A percentile compares a stretch with the other conserved stretches of the same genome.
Conservation (phyloP, 2,329 filamentous ascomycete species). For the Colletotrichum euphorbiae region DNA sequence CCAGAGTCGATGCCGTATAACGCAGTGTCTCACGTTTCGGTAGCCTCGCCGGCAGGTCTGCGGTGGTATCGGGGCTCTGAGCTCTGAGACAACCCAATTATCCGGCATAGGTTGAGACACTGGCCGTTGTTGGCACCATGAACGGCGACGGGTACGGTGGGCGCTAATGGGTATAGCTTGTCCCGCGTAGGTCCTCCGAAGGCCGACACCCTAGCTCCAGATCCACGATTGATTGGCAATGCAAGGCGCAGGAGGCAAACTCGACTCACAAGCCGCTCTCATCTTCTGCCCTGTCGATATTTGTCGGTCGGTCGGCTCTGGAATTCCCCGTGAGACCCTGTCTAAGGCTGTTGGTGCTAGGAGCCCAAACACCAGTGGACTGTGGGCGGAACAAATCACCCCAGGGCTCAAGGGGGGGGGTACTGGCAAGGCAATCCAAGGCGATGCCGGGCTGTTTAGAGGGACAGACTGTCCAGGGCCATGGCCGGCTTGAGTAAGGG, state of each 20-base stretch:
- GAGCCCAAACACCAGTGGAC: conserved; percentile 13
- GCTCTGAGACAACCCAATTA: conserved; percentile 33
- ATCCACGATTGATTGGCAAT: conserved; percentile 29
- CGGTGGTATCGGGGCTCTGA: conserved; percentile 25
- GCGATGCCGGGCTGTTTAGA: conserved; percentile 4
- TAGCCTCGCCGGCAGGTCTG: conserved; percentile 22
- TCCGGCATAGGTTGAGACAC: conserved; percentile 34
- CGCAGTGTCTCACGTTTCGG: conserved; percentile 25
- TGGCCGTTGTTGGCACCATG: conserved; percentile 17
- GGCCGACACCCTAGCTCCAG: conserved; percentile 20
- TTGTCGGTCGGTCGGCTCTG: conserved; percentile 36
- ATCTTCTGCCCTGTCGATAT: conserved; percentile 37
- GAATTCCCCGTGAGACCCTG: conserved; percentile 38
- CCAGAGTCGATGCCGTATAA: conserved; percentile 30
- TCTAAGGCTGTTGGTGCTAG: conserved; percentile 6
- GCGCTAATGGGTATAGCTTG: conserved; percentile 3
- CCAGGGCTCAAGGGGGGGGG: conserved; percentile 1
- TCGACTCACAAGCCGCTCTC: conserved; percentile 23
- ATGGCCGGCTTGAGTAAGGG: conserved; percentile 14
- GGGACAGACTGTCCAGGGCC: background rate
- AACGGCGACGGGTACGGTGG: conserved; percentile 4
- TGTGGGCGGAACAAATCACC: background rate
- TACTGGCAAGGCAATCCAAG: conserved; percentile 2
- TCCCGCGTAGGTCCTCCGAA: conserved; percentile 27
- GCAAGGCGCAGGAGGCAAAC: conserved; percentile 21